phyloP scores from a whole-genome alignment of 2,329 filamentous ascomycete species.

The Lizonia empirigonia region DNA sequence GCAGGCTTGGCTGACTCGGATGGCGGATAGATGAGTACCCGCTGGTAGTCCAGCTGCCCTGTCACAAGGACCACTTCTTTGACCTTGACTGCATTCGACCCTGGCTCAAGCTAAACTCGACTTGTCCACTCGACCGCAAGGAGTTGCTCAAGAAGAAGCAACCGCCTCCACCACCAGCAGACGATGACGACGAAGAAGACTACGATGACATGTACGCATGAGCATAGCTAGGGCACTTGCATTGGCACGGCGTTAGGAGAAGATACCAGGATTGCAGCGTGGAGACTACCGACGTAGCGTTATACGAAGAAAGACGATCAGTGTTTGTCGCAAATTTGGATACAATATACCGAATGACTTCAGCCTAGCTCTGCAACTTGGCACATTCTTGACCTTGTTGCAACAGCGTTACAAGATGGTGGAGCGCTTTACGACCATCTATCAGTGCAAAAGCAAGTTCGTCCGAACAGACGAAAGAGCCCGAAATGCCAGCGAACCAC shows the following conservation, averaged over 20 bases:
- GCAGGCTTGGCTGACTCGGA: slow-evolving; percentile 25
- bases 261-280: neutral
- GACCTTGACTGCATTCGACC: slow-evolving; percentile 69
- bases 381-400: slow-evolving; percentile 14
- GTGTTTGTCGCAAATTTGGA: too few species aligned
- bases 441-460: slow-evolving; percentile 24
- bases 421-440: slow-evolving; percentile 18
- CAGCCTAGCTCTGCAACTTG: neutral
- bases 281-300: neutral
- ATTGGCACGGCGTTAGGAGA: neutral
- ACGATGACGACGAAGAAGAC: slow-evolving; percentile 59
- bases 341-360: neutral
- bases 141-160: slow-evolving; percentile 62
- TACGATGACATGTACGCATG: slow-evolving; percentile 59
- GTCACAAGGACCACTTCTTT: slow-evolving; percentile 66
- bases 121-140: slow-evolving; percentile 66
- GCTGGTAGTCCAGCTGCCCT: slow-evolving; percentile 67
- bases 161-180: slow-evolving; percentile 50
- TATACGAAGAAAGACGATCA: too few species aligned
- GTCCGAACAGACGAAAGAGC: slow-evolving; percentile 25
- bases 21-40: slow-evolving; percentile 58
- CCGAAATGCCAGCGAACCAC: slow-evolving; percentile 19
- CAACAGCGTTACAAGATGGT: slow-evolving; percentile 14
- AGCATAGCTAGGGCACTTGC: slow-evolving; percentile 6
- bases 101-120: slow-evolving; percentile 68